These are phyloP conservation scores for Aspergillus saccharolyticus DNA, from an alignment of 495 filamentous ascomycete species.

Conservation along the genomic window DNA sequence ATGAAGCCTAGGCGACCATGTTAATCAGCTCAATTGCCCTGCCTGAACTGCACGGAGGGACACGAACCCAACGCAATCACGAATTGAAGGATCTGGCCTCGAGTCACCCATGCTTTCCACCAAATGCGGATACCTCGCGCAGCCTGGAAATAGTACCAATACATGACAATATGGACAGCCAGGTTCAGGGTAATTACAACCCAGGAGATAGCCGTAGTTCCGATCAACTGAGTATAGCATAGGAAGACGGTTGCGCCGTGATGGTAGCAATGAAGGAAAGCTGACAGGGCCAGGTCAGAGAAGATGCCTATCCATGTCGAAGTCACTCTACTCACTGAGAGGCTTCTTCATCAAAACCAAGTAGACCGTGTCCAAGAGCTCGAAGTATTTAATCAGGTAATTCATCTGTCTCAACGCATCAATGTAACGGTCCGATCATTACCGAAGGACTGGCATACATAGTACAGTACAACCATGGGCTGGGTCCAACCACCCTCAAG, in stretches of 20 bases:
- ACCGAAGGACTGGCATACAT: constrained; percentile 43
- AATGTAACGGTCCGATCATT: too few species aligned
- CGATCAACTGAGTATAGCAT: constrained; percentile 64
- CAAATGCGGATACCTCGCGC: constrained; percentile 51
- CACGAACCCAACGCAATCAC: constrained; percentile 48
- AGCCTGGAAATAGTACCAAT: constrained; percentile 58
- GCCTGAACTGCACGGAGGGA: background rate
- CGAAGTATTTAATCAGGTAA: constrained; percentile 64
- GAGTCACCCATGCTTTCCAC: constrained; percentile 55
- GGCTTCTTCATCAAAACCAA: constrained; percentile 66
- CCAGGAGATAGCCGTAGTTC: constrained; percentile 60
- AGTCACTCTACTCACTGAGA: constrained; percentile 33
- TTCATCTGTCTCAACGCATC: constrained; percentile 39
- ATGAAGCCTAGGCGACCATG: constrained; percentile 62
- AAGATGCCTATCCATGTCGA: background rate
- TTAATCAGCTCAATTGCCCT: constrained; percentile 4
- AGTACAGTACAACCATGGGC: constrained; percentile 58
- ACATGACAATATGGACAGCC: constrained; percentile 60
- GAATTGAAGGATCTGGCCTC: constrained; percentile 51
- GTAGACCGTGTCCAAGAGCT: constrained; percentile 62
- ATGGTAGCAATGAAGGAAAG: constrained; percentile 65
- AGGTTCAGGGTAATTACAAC: constrained; percentile 61
- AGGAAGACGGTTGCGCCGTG: constrained; percentile 63
- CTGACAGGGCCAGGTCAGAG: background rate
- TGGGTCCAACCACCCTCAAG: constrained; percentile 59